These are phyloP conservation scores for Ceratocystis destructans DNA, from an alignment of 2,329 filamentous ascomycete species.

Conservation along the genomic window DNA sequence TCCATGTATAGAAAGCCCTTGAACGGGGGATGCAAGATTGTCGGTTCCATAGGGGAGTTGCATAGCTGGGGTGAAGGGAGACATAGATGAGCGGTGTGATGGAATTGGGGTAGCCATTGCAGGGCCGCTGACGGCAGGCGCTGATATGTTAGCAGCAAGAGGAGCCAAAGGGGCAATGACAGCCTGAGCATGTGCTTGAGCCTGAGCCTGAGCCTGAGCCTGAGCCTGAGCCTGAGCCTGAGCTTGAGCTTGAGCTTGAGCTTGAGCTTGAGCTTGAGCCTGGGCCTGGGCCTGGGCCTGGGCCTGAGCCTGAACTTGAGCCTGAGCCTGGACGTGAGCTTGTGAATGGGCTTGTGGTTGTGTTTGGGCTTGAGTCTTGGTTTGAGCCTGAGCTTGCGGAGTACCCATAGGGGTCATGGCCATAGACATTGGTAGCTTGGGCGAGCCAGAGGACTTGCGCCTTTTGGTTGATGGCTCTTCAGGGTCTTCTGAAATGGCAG, in stretches of 20 bases:
- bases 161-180: slow-evolving; percentile 26
- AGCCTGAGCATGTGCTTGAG: slow-evolving; percentile 22
- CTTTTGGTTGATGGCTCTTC: slow-evolving; percentile 54
- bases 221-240: neutral
- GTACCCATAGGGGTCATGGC: slow-evolving; percentile 74
- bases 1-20: slow-evolving; percentile 18
- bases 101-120: slow-evolving; percentile 29
- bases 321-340: slow-evolving; percentile 21
- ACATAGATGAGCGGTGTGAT: slow-evolving; percentile 29
- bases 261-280: neutral
- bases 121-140: slow-evolving; percentile 5
- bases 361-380: neutral
- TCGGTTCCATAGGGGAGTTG: slow-evolving; percentile 33
- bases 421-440: slow-evolving; percentile 58
- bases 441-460: slow-evolving; percentile 56
- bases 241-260: neutral
- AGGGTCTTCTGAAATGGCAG: slow-evolving; percentile 2
- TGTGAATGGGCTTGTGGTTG: slow-evolving; percentile 22
- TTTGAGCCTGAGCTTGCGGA: slow-evolving; percentile 26
- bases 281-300: slow-evolving; percentile 21
- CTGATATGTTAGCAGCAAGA: slow-evolving; percentile 1
- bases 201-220: neutral
- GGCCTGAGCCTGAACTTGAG: neutral
- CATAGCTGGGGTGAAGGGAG: slow-evolving; percentile 40
- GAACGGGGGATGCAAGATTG: slow-evolving; percentile 28